Conservation (phyloP, 306 rosid genomes). For the Dalbergia oliveri region DNA sequence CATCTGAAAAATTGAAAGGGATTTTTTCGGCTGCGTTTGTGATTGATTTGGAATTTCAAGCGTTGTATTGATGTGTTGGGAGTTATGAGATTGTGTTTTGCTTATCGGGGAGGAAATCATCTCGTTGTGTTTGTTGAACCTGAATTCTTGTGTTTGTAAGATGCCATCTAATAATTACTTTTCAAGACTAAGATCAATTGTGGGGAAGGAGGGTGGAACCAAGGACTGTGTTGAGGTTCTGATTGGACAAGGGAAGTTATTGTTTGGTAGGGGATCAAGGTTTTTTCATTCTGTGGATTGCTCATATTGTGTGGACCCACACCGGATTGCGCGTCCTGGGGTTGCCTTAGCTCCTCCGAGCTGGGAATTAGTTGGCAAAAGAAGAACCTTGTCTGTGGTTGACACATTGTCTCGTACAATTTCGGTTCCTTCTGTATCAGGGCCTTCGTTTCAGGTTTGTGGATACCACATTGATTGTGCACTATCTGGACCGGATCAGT, state of each 20-base stretch:
- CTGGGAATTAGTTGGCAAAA: constrained; percentile 57
- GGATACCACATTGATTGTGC: constrained; percentile 72
- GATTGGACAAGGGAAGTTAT: constrained; percentile 69
- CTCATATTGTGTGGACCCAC: constrained; percentile 54
- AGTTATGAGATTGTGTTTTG: constrained; percentile 76
- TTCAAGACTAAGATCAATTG: constrained; percentile 62
- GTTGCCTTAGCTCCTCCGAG: constrained; percentile 61
- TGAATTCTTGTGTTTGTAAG: constrained; percentile 55
- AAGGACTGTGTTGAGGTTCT: constrained; percentile 61
- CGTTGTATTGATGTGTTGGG: constrained; percentile 46
- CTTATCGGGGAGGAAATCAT: constrained; percentile 40
- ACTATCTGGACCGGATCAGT: constrained; percentile 54
- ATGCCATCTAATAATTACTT: constrained; percentile 79
- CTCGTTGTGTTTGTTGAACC: constrained; percentile 48
- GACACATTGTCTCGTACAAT: constrained; percentile 76
- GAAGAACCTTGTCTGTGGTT: constrained; percentile 67
- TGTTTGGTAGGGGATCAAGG: constrained; percentile 65
- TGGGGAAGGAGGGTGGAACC: constrained; percentile 64
- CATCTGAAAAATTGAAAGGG: constrained; percentile 40
- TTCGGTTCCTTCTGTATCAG: constrained; percentile 74
- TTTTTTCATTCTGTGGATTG: constrained; percentile 57
- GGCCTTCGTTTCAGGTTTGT: constrained; percentile 74
- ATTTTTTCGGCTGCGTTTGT: constrained; percentile 7
- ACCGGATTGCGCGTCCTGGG: constrained; percentile 50
- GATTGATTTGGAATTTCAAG: constrained; percentile 19